Evolutionary conservation across 148 eudicot species (phyloP), one percentile per base, ranked within the genome.

Genomic region (Spergularia bocconei): DNA sequence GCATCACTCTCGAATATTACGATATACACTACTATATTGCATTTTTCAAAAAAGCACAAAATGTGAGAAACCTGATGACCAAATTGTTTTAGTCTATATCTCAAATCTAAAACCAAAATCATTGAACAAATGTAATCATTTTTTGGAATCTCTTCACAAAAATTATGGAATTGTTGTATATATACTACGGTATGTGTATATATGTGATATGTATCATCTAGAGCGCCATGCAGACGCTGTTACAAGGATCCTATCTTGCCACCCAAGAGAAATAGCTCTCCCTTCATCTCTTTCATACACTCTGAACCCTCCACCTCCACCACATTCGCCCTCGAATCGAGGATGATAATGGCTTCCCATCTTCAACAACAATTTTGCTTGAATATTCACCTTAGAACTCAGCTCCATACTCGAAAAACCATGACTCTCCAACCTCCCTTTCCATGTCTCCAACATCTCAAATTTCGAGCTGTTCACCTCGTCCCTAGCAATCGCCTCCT

Each of bases 391-490:
- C 57, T 82, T 92, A 0, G 92, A 90, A 68, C 97, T 92, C 23
- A 87, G 54, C 76, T 83, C 81, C 11, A 83, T 38, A 9, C 89
- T 87, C 53, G 23, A 54, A 78, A 90, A 90, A 29, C 94, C 94
- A 78, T 83, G 85, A 16, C 80, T 69, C 76, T 83, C 84, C 92
- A 92, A 86, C 79, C 89, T 80, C 41, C 77, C 87, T 67, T 83
- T 92, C 91, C 97, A 92, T 11, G 87, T 87, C 65, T 89, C 93
- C 87, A 84, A 75, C 75, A 71, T 85, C 83, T 86, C 90, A 67
- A 86, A 86, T 23, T 79, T 86, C 11, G 72, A 41, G 52, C 67
- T 62, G 2, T 74, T 83, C 44, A 50, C 67, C 29, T 75, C 69
- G 8, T 64, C 81, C 50, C 75, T 83, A 79, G 73, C 77, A 55